Conservation (phyloP, 2,329 filamentous ascomycete species). For the Sarocladiaceae sp. region DNA sequence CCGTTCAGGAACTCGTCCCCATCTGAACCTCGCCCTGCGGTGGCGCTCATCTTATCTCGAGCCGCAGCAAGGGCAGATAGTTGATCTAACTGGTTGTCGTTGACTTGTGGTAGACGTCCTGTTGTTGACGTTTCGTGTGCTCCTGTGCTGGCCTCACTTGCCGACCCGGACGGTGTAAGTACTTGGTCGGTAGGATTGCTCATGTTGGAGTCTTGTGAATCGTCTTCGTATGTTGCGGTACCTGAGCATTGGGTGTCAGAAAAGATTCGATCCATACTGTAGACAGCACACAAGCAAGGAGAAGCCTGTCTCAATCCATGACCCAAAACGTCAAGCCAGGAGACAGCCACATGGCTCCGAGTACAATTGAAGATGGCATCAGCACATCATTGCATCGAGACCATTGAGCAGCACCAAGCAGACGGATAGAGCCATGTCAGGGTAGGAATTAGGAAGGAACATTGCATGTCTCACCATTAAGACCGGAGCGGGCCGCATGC, state of each 20-base stretch:
- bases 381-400: neutral
- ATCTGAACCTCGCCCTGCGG: constrained; percentile 16
- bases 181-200: constrained; percentile 22
- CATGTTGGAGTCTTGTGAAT: constrained; percentile 23
- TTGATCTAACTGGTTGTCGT: constrained; percentile 52
- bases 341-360: neutral
- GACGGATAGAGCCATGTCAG: too few species aligned
- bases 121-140: constrained; percentile 11
- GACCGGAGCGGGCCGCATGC: constrained; percentile 17
- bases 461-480: constrained; percentile 12
- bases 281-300: too few species aligned
- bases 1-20: constrained; percentile 6
- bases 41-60: constrained; percentile 42
- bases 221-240: neutral
- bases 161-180: constrained; percentile 19
- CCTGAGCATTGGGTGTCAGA: neutral
- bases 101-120: constrained; percentile 25
- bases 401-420: too few species aligned
- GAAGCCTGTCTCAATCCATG: too few species aligned
- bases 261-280: too few species aligned
- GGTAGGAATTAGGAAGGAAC: neutral
- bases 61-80: constrained; percentile 55
- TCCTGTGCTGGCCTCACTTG: constrained; percentile 19
- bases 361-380: too few species aligned
- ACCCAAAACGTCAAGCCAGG: too few species aligned